A percentile compares a stretch with the other conserved stretches of the same genome.
phyloP scores from a whole-genome alignment of 2,329 filamentous ascomycete species.

The Colletotrichum truncatum region DNA sequence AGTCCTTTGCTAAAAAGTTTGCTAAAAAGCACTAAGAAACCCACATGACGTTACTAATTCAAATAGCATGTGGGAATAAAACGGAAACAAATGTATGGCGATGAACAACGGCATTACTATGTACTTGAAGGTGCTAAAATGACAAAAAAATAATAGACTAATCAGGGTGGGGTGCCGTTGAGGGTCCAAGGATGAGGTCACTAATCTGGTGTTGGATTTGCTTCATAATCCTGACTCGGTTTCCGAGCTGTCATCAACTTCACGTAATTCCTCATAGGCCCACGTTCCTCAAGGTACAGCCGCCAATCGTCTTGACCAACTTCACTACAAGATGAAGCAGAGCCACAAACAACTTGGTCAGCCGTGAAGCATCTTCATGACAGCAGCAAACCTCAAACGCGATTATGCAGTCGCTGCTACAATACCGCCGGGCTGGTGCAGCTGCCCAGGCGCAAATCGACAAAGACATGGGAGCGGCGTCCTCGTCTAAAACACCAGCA shows the following conservation, averaged over 20 bases:
- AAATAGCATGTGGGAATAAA: not conserved
- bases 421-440: conserved; percentile 8
- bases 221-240: not conserved
- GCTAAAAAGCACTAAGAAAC: not conserved
- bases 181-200: conserved; percentile 4
- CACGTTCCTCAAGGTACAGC: not conserved
- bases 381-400: not conserved
- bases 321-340: not conserved
- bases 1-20: too few relatives aligned
- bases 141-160: not conserved
- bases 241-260: not conserved
- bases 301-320: not conserved
- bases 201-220: not conserved
- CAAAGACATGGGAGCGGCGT: not conserved
- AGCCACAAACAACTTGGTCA: not conserved
- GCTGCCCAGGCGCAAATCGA: conserved; percentile 22
- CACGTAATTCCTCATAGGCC: not conserved
- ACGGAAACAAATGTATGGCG: rapidly evolving
- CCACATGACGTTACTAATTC: not conserved
- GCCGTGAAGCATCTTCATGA: not conserved
- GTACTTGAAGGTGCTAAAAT: too few relatives aligned
- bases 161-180: not conserved
- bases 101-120: too few relatives aligned
- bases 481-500: not conserved
- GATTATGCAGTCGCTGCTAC: conserved; percentile 23